Percentiles rank a stretch among this genome's conserved stretches.
Evolutionary conservation across 2,329 filamentous ascomycete species (phyloP).

Genomic region (Trichoderma pleuroti): DNA sequence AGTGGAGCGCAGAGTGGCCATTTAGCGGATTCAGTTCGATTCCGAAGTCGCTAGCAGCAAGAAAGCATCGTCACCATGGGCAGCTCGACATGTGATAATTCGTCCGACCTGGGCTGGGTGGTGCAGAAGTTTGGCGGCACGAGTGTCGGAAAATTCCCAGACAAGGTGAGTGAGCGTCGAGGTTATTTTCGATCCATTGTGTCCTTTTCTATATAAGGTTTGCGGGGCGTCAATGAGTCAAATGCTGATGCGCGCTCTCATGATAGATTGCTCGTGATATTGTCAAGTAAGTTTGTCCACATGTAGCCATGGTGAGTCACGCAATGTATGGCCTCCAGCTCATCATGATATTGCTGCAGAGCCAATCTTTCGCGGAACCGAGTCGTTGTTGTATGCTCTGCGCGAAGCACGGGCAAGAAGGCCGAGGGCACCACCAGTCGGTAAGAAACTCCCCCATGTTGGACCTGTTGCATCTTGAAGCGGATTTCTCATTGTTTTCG

Average conservation of each 20-base stretch:
- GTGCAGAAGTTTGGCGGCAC: constrained; percentile 96
- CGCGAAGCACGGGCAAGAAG: constrained; percentile 91
- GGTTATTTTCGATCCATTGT: neutral
- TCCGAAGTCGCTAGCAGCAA: constrained; percentile 18
- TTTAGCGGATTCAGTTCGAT: neutral
- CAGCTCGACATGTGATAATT: constrained; percentile 34
- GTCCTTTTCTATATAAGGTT: neutral
- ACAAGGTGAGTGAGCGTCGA: constrained; percentile 47
- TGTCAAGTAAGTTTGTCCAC: constrained; percentile 35
- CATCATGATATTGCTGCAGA: constrained; percentile 23
- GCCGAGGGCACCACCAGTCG: constrained; percentile 91
- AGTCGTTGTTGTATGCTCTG: constrained; percentile 92
- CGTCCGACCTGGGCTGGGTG: constrained; percentile 61
- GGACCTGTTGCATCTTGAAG: neutral
- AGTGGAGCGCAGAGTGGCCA: neutral
- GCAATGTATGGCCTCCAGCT: neutral
- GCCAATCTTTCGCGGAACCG: constrained; percentile 61
- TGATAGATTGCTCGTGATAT: constrained; percentile 42
- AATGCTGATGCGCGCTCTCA: constrained; percentile 9
- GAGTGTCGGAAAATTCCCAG: constrained; percentile 89
- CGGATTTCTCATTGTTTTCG: neutral
- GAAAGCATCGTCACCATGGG: constrained; percentile 28
- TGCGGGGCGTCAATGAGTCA: neutral
- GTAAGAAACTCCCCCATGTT: constrained; percentile 49
- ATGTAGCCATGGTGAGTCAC: neutral